phyloP scores from a whole-genome alignment of 2,329 filamentous ascomycete species.

The Fusarium duplospermum region DNA sequence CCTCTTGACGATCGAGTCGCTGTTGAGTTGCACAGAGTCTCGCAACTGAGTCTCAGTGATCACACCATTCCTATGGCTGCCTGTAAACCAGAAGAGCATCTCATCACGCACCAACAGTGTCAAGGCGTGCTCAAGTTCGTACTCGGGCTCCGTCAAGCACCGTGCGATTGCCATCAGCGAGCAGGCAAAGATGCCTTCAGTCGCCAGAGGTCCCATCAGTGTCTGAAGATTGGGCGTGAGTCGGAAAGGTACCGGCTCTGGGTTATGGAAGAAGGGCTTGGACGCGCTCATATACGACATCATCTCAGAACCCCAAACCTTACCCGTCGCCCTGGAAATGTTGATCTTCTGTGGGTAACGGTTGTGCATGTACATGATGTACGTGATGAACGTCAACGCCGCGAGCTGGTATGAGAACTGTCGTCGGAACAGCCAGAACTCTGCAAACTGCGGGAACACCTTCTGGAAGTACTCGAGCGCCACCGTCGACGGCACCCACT shows the following conservation, averaged over 20 bases:
- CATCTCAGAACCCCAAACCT: constrained; percentile 95
- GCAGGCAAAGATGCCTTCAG: constrained; percentile 95
- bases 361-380: constrained; percentile 96
- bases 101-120: constrained; percentile 97
- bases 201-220: constrained; percentile 94
- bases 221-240: constrained; percentile 96
- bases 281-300: constrained; percentile 87
- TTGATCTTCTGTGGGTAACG: constrained; percentile 96
- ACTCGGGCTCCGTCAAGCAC: constrained; percentile 88
- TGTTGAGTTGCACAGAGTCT: constrained; percentile 86
- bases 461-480: constrained; percentile 90
- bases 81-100: constrained; percentile 97
- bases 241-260: constrained; percentile 95
- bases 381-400: constrained; percentile 97
- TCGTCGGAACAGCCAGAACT: constrained; percentile 98
- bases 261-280: constrained; percentile 93
- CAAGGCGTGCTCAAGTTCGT: constrained; percentile 94
- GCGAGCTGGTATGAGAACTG: constrained; percentile 98
- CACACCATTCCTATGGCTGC: constrained; percentile 69
- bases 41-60: constrained; percentile 74
- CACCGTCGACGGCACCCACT: constrained; percentile 86
- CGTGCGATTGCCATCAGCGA: constrained; percentile 96
- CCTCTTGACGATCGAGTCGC: constrained; percentile 90
- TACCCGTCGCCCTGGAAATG: constrained; percentile 87
- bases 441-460: constrained; percentile 87